Conservation (phyloP, 768 basidiomycete species). For the Podaxis mareebaensis region DNA sequence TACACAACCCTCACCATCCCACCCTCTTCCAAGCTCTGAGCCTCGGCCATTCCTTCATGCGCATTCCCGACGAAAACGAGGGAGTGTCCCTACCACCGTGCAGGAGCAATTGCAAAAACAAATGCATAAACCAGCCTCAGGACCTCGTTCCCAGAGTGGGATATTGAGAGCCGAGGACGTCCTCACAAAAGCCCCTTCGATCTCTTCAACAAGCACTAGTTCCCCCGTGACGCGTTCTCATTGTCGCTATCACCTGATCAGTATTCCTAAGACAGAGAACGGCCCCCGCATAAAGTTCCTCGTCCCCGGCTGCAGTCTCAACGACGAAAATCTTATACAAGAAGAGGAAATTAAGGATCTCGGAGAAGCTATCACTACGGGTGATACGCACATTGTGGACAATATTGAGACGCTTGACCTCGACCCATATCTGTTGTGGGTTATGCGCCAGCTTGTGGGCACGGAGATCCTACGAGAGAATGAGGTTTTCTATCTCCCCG, state of each 20-base stretch:
- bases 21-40: conserved; percentile 17
- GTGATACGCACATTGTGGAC: conserved; percentile 45
- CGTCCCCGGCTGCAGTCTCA: conserved; percentile 69
- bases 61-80: conserved; percentile 30
- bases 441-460: conserved; percentile 62
- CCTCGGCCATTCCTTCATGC: conserved; percentile 31
- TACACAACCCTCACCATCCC: conserved; percentile 31
- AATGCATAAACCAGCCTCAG: conserved; percentile 7
- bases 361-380: conserved; percentile 54
- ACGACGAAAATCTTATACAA: conserved; percentile 54
- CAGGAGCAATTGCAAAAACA: conserved; percentile 14
- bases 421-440: conserved; percentile 52
- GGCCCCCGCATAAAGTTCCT: conserved; percentile 60
- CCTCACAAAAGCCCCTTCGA: conserved; percentile 21
- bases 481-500: conserved; percentile 64
- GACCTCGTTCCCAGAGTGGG: neutral
- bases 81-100: conserved; percentile 12
- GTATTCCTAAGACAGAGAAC: conserved; percentile 55
- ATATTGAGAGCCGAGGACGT: conserved; percentile 12
- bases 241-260: conserved; percentile 70
- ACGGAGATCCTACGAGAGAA: conserved; percentile 64
- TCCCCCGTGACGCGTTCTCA: conserved; percentile 67
- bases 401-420: conserved; percentile 54
- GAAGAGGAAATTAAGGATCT: conserved; percentile 63
- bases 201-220: conserved; percentile 26